Percentiles rank a stretch among this genome's conserved stretches.
These are phyloP conservation scores for Luzula sylvatica DNA, from an alignment of 176 grass and related monocot species.

Conservation along the genomic window DNA sequence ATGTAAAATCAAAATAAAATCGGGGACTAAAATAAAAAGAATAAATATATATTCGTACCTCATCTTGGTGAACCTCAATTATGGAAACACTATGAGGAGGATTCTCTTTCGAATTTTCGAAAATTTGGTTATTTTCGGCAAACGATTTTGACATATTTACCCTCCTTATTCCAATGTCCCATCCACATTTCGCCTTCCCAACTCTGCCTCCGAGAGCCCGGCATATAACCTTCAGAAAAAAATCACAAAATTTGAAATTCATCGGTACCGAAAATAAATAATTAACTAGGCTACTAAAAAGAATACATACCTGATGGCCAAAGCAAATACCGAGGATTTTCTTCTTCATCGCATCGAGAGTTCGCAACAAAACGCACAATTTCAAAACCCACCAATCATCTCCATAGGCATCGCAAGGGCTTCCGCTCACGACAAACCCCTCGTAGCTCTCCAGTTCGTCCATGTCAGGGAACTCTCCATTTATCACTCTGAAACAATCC, in stretches of 20 bases:
- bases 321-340: constrained; percentile 56
- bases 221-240: constrained; percentile 29
- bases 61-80: constrained; percentile 57
- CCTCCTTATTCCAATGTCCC: constrained; percentile 52
- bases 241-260: neutral
- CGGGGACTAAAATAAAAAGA: neutral
- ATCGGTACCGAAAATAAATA: neutral
- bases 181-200: constrained; percentile 18
- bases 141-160: constrained; percentile 1
- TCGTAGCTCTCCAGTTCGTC: constrained; percentile 34
- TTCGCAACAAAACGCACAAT: constrained; percentile 35
- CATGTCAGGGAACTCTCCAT: constrained; percentile 38
- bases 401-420: constrained; percentile 45
- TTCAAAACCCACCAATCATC: constrained; percentile 41
- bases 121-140: neutral
- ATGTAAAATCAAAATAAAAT: neutral
- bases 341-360: constrained; percentile 36
- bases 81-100: constrained; percentile 17
- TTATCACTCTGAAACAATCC: constrained; percentile 36
- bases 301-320: constrained; percentile 35
- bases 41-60: constrained; percentile 11
- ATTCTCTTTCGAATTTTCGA: neutral
- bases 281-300: neutral
- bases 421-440: constrained; percentile 48
- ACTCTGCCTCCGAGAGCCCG: constrained; percentile 34